Evolutionary conservation across 176 grass and related monocot genomes (phyloP).

Genomic region (Oryza nivara): DNA sequence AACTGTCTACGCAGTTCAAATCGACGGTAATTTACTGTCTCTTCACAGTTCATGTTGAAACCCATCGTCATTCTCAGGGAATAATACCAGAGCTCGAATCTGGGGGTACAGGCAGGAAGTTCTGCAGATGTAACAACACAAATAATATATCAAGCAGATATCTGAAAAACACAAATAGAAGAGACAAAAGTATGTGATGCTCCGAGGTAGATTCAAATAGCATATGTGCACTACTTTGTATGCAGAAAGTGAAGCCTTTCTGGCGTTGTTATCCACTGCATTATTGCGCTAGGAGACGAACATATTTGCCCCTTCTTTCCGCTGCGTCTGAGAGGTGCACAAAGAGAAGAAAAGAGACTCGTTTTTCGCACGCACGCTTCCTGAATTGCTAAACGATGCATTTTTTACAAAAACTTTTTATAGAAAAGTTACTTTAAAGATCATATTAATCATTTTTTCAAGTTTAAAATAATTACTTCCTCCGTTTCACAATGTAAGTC

Average conservation of each 20-base stretch:
- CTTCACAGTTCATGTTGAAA: conserved; percentile 9
- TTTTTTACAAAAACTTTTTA: too few relatives aligned
- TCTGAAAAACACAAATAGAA: not conserved
- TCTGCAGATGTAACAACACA: conserved; percentile 24
- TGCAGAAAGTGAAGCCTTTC: not conserved
- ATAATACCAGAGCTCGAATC: not conserved
- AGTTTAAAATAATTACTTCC: too few relatives aligned
- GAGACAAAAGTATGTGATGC: not conserved
- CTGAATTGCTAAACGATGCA: too few relatives aligned
- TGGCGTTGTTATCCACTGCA: not conserved
- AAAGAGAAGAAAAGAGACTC: too few relatives aligned
- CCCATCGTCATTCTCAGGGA: not conserved
- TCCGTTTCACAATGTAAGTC: too few relatives aligned
- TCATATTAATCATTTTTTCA: too few relatives aligned
- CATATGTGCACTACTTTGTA: not conserved
- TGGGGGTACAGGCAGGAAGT: not conserved
- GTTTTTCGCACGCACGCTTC: too few relatives aligned
- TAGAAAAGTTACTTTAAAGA: too few relatives aligned
- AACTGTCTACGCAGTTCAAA: conserved; percentile 29
- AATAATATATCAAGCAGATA: not conserved
- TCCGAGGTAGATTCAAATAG: not conserved
- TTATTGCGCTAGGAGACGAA: not conserved
- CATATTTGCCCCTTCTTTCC: not conserved
- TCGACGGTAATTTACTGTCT: not conserved
- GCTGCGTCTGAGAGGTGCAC: too few relatives aligned